Percentiles rank a stretch among this genome's conserved stretches.
Conservation (phyloP, 345 rosid genomes). For the Euclidium syriacum region DNA sequence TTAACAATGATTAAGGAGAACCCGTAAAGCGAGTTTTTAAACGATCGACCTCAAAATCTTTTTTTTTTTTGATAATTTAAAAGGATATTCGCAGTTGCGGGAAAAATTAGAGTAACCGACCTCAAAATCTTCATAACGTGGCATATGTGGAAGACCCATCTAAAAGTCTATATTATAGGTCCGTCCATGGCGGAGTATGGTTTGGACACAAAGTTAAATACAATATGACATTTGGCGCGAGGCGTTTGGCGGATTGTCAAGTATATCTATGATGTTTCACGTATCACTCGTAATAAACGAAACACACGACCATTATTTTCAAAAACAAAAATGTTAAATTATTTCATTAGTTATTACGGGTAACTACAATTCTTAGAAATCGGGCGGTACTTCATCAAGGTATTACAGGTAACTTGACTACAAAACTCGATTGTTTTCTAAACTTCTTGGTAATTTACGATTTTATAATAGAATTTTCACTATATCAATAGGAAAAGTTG, state of each 20-base stretch:
- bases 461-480: neutral
- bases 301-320: neutral
- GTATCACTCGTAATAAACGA: neutral
- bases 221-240: conserved; percentile 6
- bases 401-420: neutral
- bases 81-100: too few species aligned
- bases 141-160: neutral
- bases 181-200: neutral
- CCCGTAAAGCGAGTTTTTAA: too few species aligned
- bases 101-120: too few species aligned
- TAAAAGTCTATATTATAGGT: neutral
- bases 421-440: neutral
- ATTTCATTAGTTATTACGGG: neutral
- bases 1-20: neutral
- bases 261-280: neutral
- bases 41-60: neutral
- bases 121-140: neutral
- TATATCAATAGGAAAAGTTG: neutral
- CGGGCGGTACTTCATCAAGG: neutral
- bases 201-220: conserved; percentile 18
- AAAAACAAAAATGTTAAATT: neutral
- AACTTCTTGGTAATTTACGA: neutral
- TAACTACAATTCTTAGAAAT: neutral
- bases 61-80: too few species aligned
- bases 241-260: conserved; percentile 19